Evolutionary conservation across 2,329 filamentous ascomycete genomes (phyloP).

Genomic region (Phaeosphaeria sp.): DNA sequence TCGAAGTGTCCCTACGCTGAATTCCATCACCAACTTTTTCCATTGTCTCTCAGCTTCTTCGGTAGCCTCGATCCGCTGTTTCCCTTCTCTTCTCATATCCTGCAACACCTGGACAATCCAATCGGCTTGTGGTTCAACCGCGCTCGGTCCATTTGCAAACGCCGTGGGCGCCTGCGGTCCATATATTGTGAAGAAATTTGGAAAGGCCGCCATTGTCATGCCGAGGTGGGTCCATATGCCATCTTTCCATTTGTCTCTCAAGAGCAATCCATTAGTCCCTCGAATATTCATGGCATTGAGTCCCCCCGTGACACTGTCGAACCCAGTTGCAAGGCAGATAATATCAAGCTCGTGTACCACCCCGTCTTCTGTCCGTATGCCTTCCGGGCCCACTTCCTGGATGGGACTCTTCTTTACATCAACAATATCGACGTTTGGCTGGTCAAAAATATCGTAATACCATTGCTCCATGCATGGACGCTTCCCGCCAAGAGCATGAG

Average conservation of each 20-base stretch:
- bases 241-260: slow-evolving; percentile 35
- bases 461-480: slow-evolving; percentile 49
- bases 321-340: slow-evolving; percentile 44
- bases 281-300: slow-evolving; percentile 7
- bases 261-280: slow-evolving; percentile 1
- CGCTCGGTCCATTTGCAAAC: slow-evolving; percentile 51
- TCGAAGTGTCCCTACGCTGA: slow-evolving; percentile 4
- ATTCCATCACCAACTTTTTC: slow-evolving; percentile 24
- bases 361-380: slow-evolving; percentile 41
- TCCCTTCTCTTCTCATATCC: slow-evolving; percentile 34
- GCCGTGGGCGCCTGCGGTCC: slow-evolving; percentile 51
- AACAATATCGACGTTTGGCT: slow-evolving; percentile 45
- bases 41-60: slow-evolving; percentile 47
- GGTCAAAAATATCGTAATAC: slow-evolving; percentile 51
- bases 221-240: slow-evolving; percentile 46
- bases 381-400: slow-evolving; percentile 33
- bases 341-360: slow-evolving; percentile 43
- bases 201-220: slow-evolving; percentile 42
- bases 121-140: slow-evolving; percentile 48
- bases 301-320: slow-evolving; percentile 42
- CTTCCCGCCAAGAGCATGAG: slow-evolving; percentile 49
- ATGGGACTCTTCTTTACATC: slow-evolving; percentile 44
- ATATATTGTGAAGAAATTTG: slow-evolving; percentile 48
- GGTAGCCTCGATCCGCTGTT: slow-evolving; percentile 42
- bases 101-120: slow-evolving; percentile 48